phyloP scores from a whole-genome alignment of 345 rosid genomes.

The Xanthoceras sorbifolium region DNA sequence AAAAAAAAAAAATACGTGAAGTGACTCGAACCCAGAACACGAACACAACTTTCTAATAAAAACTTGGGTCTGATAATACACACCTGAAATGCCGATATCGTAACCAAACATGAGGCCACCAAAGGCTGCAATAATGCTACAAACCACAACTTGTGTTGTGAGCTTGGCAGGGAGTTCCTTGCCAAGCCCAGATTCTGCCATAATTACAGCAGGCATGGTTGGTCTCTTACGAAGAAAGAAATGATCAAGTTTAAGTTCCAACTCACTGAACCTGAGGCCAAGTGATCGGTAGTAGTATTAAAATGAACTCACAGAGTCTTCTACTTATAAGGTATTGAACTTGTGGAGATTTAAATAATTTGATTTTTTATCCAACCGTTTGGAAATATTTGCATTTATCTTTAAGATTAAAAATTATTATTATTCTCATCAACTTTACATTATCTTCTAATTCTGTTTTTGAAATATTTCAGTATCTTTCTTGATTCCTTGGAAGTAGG shows the following conservation, averaged over 20 bases:
- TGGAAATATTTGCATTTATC: background rate
- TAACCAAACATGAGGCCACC: conserved; percentile 72
- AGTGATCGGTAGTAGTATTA: background rate
- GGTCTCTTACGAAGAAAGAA: background rate
- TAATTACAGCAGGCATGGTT: conserved; percentile 30
- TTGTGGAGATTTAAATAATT: too few species aligned
- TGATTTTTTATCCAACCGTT: background rate
- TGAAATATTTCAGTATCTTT: background rate
- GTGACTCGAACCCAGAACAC: background rate
- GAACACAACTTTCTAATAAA: too few species aligned
- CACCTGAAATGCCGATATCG: conserved; percentile 63
- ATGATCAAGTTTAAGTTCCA: background rate
- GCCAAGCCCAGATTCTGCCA: conserved; percentile 28
- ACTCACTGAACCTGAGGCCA: background rate
- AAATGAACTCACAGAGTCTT: background rate
- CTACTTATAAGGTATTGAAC: background rate
- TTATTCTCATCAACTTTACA: background rate
- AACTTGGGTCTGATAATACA: background rate
- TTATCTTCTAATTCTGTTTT: background rate
- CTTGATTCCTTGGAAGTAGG: background rate
- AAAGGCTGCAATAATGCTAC: conserved; percentile 51
- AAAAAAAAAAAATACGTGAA: background rate
- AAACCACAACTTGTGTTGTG: conserved; percentile 43
- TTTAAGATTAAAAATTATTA: background rate
- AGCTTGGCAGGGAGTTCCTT: conserved; percentile 38